phyloP scores from a whole-genome alignment of 2,329 filamentous ascomycete genomes.

The Penicillium sp. region DNA sequence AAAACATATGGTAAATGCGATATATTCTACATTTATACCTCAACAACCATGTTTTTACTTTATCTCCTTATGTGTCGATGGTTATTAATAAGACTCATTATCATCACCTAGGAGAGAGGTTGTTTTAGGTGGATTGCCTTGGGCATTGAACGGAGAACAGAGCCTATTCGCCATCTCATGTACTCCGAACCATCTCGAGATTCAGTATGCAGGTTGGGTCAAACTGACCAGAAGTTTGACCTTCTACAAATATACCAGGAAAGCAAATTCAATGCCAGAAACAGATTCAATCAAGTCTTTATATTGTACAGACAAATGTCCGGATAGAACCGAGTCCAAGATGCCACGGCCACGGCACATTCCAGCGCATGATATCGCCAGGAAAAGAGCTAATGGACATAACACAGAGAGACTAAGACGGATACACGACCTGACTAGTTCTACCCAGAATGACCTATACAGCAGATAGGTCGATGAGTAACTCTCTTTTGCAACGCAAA shows the following conservation, averaged over 20 bases:
- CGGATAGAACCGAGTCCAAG: background rate
- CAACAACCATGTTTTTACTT: no score
- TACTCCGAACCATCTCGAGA: no score
- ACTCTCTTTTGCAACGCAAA: constrained; percentile 23
- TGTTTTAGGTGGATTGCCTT: background rate
- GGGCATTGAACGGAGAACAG: background rate
- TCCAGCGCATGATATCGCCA: constrained; percentile 16
- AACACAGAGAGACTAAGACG: background rate
- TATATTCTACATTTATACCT: no score
- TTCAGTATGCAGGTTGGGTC: background rate
- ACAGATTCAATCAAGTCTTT: constrained; percentile 6
- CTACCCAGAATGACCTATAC: constrained; percentile 27
- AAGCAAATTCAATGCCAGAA: background rate
- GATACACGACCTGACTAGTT: background rate
- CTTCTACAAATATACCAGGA: background rate
- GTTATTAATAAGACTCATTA: no score
- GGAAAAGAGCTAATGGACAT: background rate
- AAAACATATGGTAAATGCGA: no score
- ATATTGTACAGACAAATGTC: constrained; percentile 12
- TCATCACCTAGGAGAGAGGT: background rate
- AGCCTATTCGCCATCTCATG: background rate
- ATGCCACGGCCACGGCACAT: background rate
- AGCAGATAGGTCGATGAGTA: constrained; percentile 34
- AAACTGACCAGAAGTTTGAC: background rate
- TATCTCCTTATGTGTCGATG: no score